A percentile compares a stretch with the other conserved stretches of the same genome.
Evolutionary conservation across 75 land plant genomes (phyloP).

Genomic region (Picea sitchensis): DNA sequence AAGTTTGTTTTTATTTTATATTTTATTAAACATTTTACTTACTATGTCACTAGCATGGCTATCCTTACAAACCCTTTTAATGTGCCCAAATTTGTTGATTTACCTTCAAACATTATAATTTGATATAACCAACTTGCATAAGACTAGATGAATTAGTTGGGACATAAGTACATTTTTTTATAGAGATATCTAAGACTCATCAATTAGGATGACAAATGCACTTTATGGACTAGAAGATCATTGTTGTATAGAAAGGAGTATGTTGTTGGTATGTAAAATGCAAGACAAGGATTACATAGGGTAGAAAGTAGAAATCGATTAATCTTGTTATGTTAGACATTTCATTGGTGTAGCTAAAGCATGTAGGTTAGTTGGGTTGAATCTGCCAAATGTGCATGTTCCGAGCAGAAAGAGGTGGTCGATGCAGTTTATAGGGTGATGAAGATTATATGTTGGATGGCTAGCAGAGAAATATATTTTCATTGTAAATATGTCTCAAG

Average conservation of each 20-base stretch:
- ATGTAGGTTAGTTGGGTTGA: background rate
- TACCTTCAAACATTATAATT: background rate
- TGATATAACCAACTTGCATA: background rate
- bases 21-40: background rate
- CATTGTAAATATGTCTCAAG: background rate
- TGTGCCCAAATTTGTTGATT: background rate
- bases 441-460: background rate
- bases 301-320: too few relatives aligned
- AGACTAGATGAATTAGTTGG: background rate
- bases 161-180: background rate
- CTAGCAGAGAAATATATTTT: background rate
- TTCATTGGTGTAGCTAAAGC: background rate
- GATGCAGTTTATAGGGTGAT: background rate
- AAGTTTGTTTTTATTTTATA: too few relatives aligned
- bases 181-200: too few relatives aligned
- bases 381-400: background rate
- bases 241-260: background rate
- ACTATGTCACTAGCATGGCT: background rate
- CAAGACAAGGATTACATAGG: too few relatives aligned
- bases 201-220: background rate
- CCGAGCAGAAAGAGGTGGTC: background rate
- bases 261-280: background rate
- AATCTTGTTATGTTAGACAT: too few relatives aligned
- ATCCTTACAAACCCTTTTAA: background rate
- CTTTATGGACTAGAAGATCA: background rate